Conservation (phyloP, 2,329 filamentous ascomycete species). For the Xylariales sp. region DNA sequence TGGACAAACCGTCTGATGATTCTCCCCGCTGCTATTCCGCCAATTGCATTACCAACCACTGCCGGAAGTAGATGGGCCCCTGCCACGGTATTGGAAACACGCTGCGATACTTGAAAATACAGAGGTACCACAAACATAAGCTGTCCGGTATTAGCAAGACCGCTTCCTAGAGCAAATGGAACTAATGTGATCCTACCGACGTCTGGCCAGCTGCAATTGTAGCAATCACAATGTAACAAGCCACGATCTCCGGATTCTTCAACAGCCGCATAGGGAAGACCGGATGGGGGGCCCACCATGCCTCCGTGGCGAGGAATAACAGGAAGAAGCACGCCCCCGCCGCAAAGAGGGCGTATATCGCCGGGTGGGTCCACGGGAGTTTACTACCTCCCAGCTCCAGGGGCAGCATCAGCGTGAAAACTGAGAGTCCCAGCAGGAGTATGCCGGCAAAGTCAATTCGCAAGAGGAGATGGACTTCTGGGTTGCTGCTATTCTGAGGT, state of each 20-base stretch:
- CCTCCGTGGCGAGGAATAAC: conserved; percentile 32
- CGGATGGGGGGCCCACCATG: conserved; percentile 44
- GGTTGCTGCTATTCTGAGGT: neutral
- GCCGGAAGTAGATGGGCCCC: conserved; percentile 61
- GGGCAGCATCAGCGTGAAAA: conserved; percentile 33
- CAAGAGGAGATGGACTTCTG: conserved; percentile 23
- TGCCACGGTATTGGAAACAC: conserved; percentile 53
- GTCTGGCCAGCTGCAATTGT: conserved; percentile 56
- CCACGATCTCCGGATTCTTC: conserved; percentile 44
- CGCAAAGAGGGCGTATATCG: conserved; percentile 25
- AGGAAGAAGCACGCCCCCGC: conserved; percentile 21
- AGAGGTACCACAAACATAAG: conserved; percentile 64
- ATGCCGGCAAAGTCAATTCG: conserved; percentile 59
- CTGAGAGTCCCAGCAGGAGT: conserved; percentile 30
- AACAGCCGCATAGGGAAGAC: conserved; percentile 56
- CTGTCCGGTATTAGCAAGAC: conserved; percentile 15
- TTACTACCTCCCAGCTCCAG: conserved; percentile 34
- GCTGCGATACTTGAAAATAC: conserved; percentile 63
- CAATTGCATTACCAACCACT: conserved; percentile 62
- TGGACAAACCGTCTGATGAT: conserved; percentile 45
- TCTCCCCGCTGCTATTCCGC: conserved; percentile 59
- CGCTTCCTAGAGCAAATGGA: conserved; percentile 3
- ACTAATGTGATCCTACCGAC: conserved; percentile 45
- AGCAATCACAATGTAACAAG: conserved; percentile 46
- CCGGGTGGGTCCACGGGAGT: conserved; percentile 32